These are phyloP conservation scores for Phytophthora sp. DNA, from an alignment of 352 stramenopile genomes.

Conservation along the genomic window DNA sequence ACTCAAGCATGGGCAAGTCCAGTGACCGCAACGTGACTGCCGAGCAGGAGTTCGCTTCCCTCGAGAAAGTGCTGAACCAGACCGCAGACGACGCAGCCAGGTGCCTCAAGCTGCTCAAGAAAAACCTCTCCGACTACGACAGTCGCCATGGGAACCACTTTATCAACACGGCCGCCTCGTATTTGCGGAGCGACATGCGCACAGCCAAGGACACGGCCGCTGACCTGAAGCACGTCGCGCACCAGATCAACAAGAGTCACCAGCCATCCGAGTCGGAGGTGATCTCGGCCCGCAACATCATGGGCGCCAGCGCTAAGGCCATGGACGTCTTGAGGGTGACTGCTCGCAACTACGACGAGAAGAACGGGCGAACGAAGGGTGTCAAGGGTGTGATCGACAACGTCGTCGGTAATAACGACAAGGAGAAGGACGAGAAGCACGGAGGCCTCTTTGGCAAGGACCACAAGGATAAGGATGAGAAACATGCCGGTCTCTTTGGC, in stretches of 20 bases:
- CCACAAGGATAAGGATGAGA: slow-evolving; percentile 2
- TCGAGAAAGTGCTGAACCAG: slow-evolving; percentile 17
- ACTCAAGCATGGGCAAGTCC: slow-evolving; percentile 19
- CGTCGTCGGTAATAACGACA: slow-evolving; percentile 19
- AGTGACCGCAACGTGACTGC: slow-evolving; percentile 2
- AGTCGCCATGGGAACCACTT: slow-evolving; percentile 19
- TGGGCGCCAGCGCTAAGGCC: slow-evolving; percentile 17
- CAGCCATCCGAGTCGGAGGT: slow-evolving; percentile 14
- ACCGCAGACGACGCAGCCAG: slow-evolving; percentile 20
- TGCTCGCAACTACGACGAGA: slow-evolving; percentile 25
- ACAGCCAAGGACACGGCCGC: slow-evolving; percentile 22
- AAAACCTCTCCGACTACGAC: slow-evolving; percentile 23
- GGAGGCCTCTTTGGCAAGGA: not conserved
- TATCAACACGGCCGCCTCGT: slow-evolving; percentile 21
- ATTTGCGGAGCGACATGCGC: slow-evolving; percentile 21
- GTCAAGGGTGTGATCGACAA: slow-evolving; percentile 26
- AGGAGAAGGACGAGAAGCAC: not conserved
- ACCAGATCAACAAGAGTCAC: slow-evolving; percentile 18
- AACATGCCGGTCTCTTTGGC: not conserved
- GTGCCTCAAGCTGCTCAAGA: slow-evolving; percentile 23
- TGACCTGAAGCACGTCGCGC: slow-evolving; percentile 20
- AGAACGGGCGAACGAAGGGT: slow-evolving; percentile 23
- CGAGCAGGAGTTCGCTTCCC: slow-evolving; percentile 23
- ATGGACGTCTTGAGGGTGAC: slow-evolving; percentile 23
- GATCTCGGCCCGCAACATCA: slow-evolving; percentile 12